These are phyloP conservation scores for Madurella mycetomatis DNA, from an alignment of 2,329 filamentous ascomycete genomes.

Conservation along the genomic window DNA sequence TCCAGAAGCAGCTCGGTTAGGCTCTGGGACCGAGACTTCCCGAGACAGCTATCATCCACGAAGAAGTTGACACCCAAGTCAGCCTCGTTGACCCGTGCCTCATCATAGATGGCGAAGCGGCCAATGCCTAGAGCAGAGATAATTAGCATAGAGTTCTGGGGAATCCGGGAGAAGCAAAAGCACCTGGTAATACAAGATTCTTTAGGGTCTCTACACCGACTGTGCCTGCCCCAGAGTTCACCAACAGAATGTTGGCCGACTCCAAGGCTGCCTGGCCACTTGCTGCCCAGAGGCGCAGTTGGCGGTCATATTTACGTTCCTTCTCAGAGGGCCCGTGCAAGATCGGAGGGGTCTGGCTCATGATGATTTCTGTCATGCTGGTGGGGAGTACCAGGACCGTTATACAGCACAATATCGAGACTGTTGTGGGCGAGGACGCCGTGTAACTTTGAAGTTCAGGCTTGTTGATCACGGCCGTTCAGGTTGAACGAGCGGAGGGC, in stretches of 20 bases:
- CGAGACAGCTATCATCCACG: constrained; percentile 72
- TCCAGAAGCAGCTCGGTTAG: constrained; percentile 75
- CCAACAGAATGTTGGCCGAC: constrained; percentile 80
- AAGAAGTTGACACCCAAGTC: constrained; percentile 98
- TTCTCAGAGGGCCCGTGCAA: constrained; percentile 55
- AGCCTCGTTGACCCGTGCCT: constrained; percentile 67
- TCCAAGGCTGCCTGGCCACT: constrained; percentile 87
- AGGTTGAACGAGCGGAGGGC: constrained; percentile 9
- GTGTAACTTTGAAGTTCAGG: constrained; percentile 3
- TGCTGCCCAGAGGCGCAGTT: constrained; percentile 92
- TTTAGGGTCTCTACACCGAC: constrained; percentile 90
- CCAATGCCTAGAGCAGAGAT: constrained; percentile 62
- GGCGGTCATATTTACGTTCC: constrained; percentile 83
- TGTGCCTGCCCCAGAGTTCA: constrained; percentile 83
- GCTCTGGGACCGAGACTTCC: constrained; percentile 72
- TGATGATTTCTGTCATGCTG: constrained; percentile 43
- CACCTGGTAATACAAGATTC: constrained; percentile 89
- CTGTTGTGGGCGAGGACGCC: neutral
- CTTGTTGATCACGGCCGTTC: constrained; percentile 6
- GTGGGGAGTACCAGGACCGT: neutral
- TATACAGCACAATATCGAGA: neutral
- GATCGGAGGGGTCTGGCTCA: constrained; percentile 43
- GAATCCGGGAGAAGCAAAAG: neutral
- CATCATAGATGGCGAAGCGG: constrained; percentile 85
- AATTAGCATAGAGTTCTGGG: constrained; percentile 21